Evolutionary conservation across 805 yeast genomes (phyloP), one percentile per base, ranked within the genome.

Genomic region (Schwanniomyces polymorphus): DNA sequence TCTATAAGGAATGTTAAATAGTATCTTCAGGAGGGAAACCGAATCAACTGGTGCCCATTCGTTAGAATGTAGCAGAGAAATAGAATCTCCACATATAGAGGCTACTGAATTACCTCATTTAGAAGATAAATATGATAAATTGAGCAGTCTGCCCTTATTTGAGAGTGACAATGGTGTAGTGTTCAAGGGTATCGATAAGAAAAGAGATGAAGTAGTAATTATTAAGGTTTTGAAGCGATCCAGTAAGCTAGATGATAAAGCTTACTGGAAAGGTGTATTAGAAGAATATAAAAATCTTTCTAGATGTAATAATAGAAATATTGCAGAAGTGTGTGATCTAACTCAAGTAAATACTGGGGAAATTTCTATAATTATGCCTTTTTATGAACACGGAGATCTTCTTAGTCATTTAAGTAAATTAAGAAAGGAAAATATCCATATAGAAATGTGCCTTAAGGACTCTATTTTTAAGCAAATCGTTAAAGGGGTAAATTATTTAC

Each of bases 321-420:
- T 72, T 4, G 63, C 67, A 8, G 53, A 55, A 8, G 60, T 68
- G 2, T 39, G 59, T 12, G 71, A 65, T 43, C 27, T 72, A 14
- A 43, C 45, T 25, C 48, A 48, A 16, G 31, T 52, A 2, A 56
- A 49, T 7, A 25, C 46, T 10, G 27, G 28, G 5, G 63, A 62
- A 29, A 56, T 69, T 27, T 68, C 76, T 10, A 52, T 80, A 4
- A 58, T 78, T 9, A 47, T 72, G 23, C 78, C 78, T 11, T 77
- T 59, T 55, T 78, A 70, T 57, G 59, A 65, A 23, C 55, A 72
- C 50, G 82, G 84, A 2, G 85, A 80, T 55, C 61, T 80, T 25
- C 55, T 80, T 42, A 73, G 71, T 34, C 65, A 67, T 45, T 50
- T 79, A n/a, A 64, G 77, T 9, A 57, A 55, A 35, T 61, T 75